phyloP scores from a whole-genome alignment of 2,329 filamentous ascomycete species.

The Xenosphaeropsis pyriputrescens region DNA sequence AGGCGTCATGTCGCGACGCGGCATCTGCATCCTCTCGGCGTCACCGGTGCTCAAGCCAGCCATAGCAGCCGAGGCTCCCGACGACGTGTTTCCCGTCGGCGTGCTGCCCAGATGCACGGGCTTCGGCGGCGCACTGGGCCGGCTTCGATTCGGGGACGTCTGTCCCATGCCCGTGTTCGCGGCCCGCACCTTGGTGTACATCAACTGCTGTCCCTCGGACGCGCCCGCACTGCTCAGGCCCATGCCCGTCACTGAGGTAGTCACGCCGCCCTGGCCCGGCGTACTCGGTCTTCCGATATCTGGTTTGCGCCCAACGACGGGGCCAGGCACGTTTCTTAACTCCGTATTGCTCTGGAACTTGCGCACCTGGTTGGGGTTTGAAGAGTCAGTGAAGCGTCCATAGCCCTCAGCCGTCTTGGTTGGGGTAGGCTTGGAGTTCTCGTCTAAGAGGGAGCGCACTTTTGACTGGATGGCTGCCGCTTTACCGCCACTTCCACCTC shows the following conservation, averaged over 20 bases:
- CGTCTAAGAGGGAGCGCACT: conserved; percentile 71
- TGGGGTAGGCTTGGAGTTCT: conserved; percentile 48
- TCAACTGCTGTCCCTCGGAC: conserved; percentile 5
- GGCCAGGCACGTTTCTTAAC: conserved; percentile 13
- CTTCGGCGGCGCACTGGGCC: conserved; percentile 44
- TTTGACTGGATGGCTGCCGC: conserved; percentile 85
- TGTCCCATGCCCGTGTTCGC: conserved; percentile 5
- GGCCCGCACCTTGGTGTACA: not conserved
- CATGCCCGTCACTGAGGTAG: too few relatives aligned
- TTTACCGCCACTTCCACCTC: conserved; percentile 36
- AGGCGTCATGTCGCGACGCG: conserved; percentile 34
- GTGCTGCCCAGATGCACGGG: conserved; percentile 44
- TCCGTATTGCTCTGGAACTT: conserved; percentile 7
- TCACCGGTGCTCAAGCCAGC: not conserved
- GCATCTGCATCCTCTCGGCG: conserved; percentile 11
- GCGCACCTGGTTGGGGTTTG: conserved; percentile 4
- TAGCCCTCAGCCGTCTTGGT: conserved; percentile 73
- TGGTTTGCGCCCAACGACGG: conserved; percentile 28
- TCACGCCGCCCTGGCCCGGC: too few relatives aligned
- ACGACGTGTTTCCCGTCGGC: conserved; percentile 18
- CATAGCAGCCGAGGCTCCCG: not conserved
- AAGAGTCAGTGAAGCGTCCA: conserved; percentile 60
- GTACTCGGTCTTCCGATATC: conserved; percentile 9
- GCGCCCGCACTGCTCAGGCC: conserved; percentile 14
- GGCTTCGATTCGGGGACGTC: conserved; percentile 16